Base-by-base conservation (phyloP, 352 stramenopile genomes). In the Peronospora belbahrii region DNA sequence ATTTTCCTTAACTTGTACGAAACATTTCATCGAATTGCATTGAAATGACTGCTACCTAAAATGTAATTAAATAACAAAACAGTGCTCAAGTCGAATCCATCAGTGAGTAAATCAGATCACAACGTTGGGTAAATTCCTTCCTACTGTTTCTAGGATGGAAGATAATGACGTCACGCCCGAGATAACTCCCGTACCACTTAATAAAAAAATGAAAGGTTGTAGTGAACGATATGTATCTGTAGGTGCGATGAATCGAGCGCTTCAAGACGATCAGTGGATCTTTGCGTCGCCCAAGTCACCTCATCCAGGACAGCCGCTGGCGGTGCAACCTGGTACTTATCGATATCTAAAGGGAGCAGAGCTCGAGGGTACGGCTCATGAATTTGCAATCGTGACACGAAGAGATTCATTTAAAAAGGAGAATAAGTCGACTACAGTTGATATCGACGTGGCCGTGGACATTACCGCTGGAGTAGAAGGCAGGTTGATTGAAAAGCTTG, bases 321-420 rank as follows among this genome's bases (percentile, higher is more conserved):
- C 34, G 9, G 52, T 78, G 33, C 45, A 33, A 6, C 67, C 60
- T 6, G 75, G 72, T 38, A 53, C 50, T 7, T 84, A 71, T 33
- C 73, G 75, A 6, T 85, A 87, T 30, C 35, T 85, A 17, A 75
- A 79, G 44, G 68, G 67, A 25, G 41, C 23, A 10, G 71, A 88
- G 31, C 37, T 88, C 27, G 59, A 85, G 0, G 61, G 61, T 13
- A 47, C 49, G 25, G 52, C 51, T 9, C 88, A 87, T 46, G 79
- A 90, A 48, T 90, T 88, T 59, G 75, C 79, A 8, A 72, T 90
- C 35, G 74, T 90, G 25, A 90, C 79, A 10, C 65, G 65, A 11
- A 61, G 63, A n/a, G 55, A 57, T 0, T 45, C 47, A 10, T 15
- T 15, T 3, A 48, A 71, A 34, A 58, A 64, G 22, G 33, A 31